Evolutionary conservation across 148 eudicot genomes (phyloP).

Genomic region (Fallopia convolvulus): DNA sequence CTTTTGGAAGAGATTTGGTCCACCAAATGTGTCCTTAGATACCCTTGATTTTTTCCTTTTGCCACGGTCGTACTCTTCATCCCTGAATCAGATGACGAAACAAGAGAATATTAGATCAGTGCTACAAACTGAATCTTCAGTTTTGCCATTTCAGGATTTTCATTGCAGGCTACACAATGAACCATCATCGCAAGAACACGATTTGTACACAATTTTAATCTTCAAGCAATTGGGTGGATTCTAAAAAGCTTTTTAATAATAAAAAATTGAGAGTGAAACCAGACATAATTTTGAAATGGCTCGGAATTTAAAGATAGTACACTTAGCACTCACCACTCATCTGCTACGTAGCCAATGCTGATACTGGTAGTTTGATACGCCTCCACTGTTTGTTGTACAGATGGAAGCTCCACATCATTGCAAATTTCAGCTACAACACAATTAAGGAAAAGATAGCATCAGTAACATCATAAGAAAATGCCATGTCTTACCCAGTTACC

Average conservation of each 20-base stretch:
- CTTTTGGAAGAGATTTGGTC: constrained; percentile 79
- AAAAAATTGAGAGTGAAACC: not conserved
- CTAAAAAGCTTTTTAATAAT: not conserved
- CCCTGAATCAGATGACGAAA: constrained; percentile 39
- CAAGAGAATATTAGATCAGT: not conserved
- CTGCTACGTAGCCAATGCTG: constrained; percentile 67
- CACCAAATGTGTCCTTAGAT: constrained; percentile 30
- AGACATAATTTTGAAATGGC: not conserved
- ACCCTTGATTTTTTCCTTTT: constrained; percentile 66
- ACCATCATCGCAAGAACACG: not conserved
- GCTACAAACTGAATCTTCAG: too few species aligned
- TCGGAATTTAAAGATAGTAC: not conserved
- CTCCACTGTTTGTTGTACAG: constrained; percentile 19
- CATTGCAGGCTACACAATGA: not conserved
- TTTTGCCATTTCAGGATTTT: not conserved
- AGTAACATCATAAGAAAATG: not conserved
- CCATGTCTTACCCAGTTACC: not conserved
- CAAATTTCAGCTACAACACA: constrained; percentile 51
- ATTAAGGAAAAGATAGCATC: not conserved
- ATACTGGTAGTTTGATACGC: constrained; percentile 16
- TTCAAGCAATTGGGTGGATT: not conserved
- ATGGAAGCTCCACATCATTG: constrained; percentile 37
- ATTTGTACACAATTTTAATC: not conserved
- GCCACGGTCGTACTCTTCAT: constrained; percentile 84
- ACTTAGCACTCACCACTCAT: constrained; percentile 62